Evolutionary conservation across 1,139 yeast species (phyloP), one percentile per base, ranked within the genome.

Genomic region (Kurtzmaniella quercitrusa): DNA sequence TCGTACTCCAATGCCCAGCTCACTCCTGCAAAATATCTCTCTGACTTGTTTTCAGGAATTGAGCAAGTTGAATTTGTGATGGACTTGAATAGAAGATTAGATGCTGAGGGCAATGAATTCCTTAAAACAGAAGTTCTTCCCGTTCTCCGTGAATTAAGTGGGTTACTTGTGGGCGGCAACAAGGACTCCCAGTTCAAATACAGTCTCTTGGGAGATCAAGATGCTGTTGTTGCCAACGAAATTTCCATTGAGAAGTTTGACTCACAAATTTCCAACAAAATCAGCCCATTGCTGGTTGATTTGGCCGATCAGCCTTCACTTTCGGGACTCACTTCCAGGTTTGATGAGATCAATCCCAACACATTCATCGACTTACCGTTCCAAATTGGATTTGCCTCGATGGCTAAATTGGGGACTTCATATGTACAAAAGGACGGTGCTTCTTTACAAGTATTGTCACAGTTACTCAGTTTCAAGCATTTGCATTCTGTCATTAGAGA

Each of bases 401-500:
- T 81, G 36, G 84, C 90, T 0, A 65, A 81, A 34, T 58, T 68
- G 14, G 96, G 96, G 34, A 81, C 87, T 2, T 73, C 81, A 2
- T 90, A 88, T 58, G 64, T 73, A 3, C 76, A 82, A 44, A 67
- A 71, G 43, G 97, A 91, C 51, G 91, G 96, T 37, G 96, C 98
- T 0, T 73, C 90, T 1, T 73, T 93, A 41, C 96, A 89, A 60
- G 80, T 93, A 0, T 70, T 93, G 43, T 77, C 97, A 1, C 94
- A 86, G 55, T 63, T 93, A 45, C 65, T 91, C 52, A 83, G 96
- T 0, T 91, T 85, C 64, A 86, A 87, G 58, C 81, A 87, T 53
- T 70, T 94, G 41, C 98, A 93, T 61, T 80, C 89, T 11, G 96
- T 90, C 49, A 82, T 93, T 38, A 79, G 98, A 53, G 98, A 93